A percentile compares a stretch with the other conserved stretches of the same genome.
These are phyloP conservation scores for Ceratocystis colombiana DNA, from an alignment of 2,329 filamentous ascomycete genomes.

Conservation along the genomic window DNA sequence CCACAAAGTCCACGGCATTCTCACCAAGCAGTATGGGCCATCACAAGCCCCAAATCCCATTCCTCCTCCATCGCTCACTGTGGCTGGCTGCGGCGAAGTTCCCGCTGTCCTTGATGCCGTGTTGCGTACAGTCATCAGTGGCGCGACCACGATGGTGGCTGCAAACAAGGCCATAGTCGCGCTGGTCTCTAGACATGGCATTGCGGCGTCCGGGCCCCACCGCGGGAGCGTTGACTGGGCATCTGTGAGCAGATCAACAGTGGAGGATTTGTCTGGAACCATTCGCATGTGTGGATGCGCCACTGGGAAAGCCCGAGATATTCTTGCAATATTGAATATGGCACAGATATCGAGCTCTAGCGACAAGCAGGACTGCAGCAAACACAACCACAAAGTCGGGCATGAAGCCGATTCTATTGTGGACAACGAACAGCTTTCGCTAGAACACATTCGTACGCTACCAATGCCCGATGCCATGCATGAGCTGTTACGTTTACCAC, in stretches of 20 bases:
- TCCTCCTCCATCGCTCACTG: constrained; percentile 30
- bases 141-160: constrained; percentile 40
- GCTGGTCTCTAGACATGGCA: constrained; percentile 54
- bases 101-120: constrained; percentile 46
- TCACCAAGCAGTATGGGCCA: neutral
- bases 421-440: constrained; percentile 35
- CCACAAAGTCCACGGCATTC: constrained; percentile 4
- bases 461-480: constrained; percentile 41
- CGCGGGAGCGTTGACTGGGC: constrained; percentile 69
- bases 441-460: constrained; percentile 43
- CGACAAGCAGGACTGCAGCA: neutral
- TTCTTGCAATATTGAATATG: constrained; percentile 63
- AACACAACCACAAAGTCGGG: constrained; percentile 33
- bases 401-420: constrained; percentile 32
- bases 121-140: constrained; percentile 44
- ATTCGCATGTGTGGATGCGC: constrained; percentile 63
- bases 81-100: constrained; percentile 57
- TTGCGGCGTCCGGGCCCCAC: constrained; percentile 51
- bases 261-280: constrained; percentile 54
- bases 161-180: constrained; percentile 57
- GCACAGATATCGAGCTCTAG: constrained; percentile 48
- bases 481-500: constrained; percentile 42
- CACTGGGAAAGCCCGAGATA: constrained; percentile 58
- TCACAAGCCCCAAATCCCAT: neutral
- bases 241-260: constrained; percentile 49